These are phyloP conservation scores for Amanita polypyramis DNA, from an alignment of 768 basidiomycete species.

Conservation along the genomic window DNA sequence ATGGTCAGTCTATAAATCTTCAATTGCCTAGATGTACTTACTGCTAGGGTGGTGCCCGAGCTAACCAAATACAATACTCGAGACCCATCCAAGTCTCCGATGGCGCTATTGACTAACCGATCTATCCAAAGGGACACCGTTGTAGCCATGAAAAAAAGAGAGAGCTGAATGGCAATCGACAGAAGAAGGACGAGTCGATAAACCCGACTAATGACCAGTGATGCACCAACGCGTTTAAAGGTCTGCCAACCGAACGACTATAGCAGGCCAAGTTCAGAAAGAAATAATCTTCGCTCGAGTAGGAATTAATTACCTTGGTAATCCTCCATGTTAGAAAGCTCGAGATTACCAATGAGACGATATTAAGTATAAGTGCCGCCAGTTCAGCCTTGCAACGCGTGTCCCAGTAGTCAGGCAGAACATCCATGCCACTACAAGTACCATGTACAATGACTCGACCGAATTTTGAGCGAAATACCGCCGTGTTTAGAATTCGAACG, in stretches of 20 bases:
- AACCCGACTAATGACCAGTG: conserved; percentile 57
- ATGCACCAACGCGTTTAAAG: conserved; percentile 79
- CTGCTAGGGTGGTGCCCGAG: conserved; percentile 45
- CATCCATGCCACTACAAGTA: conserved; percentile 43
- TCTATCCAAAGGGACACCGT: conserved; percentile 72
- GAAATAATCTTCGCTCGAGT: not conserved
- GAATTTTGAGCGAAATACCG: conserved; percentile 47
- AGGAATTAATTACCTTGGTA: conserved; percentile 46
- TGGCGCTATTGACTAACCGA: conserved; percentile 56
- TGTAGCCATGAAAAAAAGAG: conserved; percentile 64
- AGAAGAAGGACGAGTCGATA: conserved; percentile 65
- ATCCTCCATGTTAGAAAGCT: conserved; percentile 63
- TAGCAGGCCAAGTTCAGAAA: not conserved
- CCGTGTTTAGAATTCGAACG: conserved; percentile 55
- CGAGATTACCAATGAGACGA: conserved; percentile 47
- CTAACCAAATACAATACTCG: conserved; percentile 42
- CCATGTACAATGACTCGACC: conserved; percentile 47
- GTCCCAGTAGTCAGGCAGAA: conserved; percentile 60
- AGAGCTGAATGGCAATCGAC: conserved; percentile 67
- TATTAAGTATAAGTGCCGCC: conserved; percentile 52
- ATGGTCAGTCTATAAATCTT: not conserved
- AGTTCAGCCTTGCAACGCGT: conserved; percentile 51
- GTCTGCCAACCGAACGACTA: conserved; percentile 80
- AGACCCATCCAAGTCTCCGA: conserved; percentile 40
- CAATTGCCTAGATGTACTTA: conserved; percentile 25